Conservation (phyloP, 495 filamentous ascomycete species). For the Massariosphaeria phaeospora region DNA sequence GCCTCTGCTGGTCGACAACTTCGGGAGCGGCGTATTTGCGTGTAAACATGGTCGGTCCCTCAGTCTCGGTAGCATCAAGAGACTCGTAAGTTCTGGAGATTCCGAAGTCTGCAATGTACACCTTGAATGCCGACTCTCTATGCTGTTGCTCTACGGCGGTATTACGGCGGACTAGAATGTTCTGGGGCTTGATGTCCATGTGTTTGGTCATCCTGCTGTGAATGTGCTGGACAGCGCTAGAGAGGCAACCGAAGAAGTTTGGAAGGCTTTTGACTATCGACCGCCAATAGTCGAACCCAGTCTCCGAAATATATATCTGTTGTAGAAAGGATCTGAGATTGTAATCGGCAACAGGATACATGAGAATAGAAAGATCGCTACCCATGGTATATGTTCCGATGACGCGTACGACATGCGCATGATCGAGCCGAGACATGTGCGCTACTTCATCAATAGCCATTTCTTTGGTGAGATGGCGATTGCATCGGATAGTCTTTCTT, state of each 20-base stretch:
- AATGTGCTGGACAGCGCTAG: conserved; percentile 12
- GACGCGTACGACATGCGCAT: conserved; percentile 29
- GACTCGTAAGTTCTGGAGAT: conserved; percentile 7
- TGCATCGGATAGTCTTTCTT: conserved; percentile 27
- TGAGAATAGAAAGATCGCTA: conserved; percentile 20
- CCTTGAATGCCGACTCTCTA: too few relatives aligned
- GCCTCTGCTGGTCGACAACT: conserved; percentile 12
- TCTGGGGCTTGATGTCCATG: conserved; percentile 33
- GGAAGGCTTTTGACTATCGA: background rate
- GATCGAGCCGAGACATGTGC: conserved; percentile 14
- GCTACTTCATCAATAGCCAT: conserved; percentile 26
- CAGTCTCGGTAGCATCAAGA: conserved; percentile 27
- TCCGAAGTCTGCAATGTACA: conserved; percentile 20
- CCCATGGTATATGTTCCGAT: conserved; percentile 25
- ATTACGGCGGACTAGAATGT: conserved; percentile 19
- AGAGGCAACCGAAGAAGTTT: conserved; percentile 22
- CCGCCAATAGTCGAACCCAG: background rate
- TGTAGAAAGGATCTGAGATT: conserved; percentile 20
- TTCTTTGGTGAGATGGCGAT: conserved; percentile 1
- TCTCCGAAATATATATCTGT: background rate
- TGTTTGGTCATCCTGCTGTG: conserved; percentile 22
- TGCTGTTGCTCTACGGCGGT: background rate
- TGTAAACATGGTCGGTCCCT: conserved; percentile 19
- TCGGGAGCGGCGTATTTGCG: conserved; percentile 21
- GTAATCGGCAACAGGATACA: conserved; percentile 29